Evolutionary conservation across 352 stramenopile genomes (phyloP), one percentile per base, ranked within the genome.

Genomic region (Paralagenidium karlingii): DNA sequence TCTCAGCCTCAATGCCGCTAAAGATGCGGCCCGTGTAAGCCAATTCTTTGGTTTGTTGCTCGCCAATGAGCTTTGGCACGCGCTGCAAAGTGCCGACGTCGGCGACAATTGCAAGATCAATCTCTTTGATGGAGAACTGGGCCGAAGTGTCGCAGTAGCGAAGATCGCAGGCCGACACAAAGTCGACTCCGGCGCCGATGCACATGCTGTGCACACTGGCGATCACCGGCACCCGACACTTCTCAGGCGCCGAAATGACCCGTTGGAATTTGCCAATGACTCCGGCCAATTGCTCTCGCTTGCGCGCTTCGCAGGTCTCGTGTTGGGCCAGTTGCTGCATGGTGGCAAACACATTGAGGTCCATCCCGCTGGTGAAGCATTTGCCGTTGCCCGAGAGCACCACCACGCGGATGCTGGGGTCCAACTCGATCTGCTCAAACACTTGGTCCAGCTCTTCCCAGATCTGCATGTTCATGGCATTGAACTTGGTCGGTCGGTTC

Each of bases 391-490:
- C 80, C 16, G 74, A 83, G 31, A 94, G 52, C 9, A 94, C 46
- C 11, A 93, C 70, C 11, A 66, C 71, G 34, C 69, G 74, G 34
- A 90, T 74, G 47, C 55, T 76, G 47, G 62, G 47, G 25, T 86
- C 70, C 8, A 52, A 20, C 40, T 90, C 68, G 20, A 93, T 56
- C 30, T 62, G 47, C 22, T 79, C 54, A 26, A 92, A 94, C 12
- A 67, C 61, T 30, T 69, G 44, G 13, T 62, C 60, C 30, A 93
- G 40, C 16, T 94, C 82, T 22, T 68, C 50, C 82, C 82, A 94
- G 68, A 94, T 87, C 44, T 81, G 71, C 71, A 94, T 86, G 55
- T 89, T 85, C 60, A 94, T 85, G 22, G 80, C 75, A 33, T 94
- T 94, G 32, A 88, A 50, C 34, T 78, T 66, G 47, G 78, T 82